Evolutionary conservation across 441 rosid species (phyloP), one percentile per base, ranked within the genome.

Genomic region (Gossypium davidsonii): DNA sequence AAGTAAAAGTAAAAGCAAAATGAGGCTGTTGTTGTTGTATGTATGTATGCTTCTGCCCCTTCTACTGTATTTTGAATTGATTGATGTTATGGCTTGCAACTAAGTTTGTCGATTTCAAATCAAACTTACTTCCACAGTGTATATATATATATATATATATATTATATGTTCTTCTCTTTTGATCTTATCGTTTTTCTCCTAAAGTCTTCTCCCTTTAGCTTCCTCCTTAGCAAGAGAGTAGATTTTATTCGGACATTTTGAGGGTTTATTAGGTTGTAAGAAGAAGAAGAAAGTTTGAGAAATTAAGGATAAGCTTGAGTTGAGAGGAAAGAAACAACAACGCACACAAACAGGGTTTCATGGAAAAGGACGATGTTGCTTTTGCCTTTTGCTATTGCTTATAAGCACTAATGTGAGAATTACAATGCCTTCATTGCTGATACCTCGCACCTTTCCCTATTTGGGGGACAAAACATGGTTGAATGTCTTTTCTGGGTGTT

Each of bases 401-500:
- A 18, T 25, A 58, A 52, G 76, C 80, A 80, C 76, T 59, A 26
- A 15, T 57, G 51, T 20, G 46, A 44, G 72, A 67, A 67, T 55
- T 25, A 72, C 53, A 15, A 55, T 56, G 70, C 34, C 34, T 28
- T 28, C 34, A 28, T 26, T 56, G 64, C 26, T 55, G 63, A 53
- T 34, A 49, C 49, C 56, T 66, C 51, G 10, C 49, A 57, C 42
- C 46, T 62, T 78, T 67, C 74, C 62, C 71, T 75, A 76, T 63
- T 73, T 64, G 59, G 84, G 79, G 71, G 76, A 81, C 81, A 78
- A 73, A 73, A 75, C 81, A 75, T 81, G 78, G 81, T 75, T 81
- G 81, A 44, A n/a, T 67, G 52, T 20, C 71, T 70, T 62, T 58
- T 67, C 21, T 55, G 65, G 57, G 79, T 74, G 2, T 21, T 21